Base-by-base conservation (phyloP, 2,329 filamentous ascomycete species). In the Sarocladium brachiariae region DNA sequence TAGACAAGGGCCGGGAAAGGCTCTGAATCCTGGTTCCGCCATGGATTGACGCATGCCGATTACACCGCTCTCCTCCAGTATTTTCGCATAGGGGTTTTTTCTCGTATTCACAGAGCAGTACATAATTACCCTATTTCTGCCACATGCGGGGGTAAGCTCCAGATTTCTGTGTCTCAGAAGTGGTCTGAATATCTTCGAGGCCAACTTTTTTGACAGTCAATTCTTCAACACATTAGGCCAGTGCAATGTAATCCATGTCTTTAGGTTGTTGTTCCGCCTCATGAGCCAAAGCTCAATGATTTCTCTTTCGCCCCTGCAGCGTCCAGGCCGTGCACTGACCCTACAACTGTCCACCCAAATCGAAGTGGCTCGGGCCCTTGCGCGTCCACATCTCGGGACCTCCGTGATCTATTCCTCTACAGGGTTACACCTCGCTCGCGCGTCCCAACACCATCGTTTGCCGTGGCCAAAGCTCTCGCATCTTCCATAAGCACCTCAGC, bases 361-460 rank as follows among this genome's bases (percentile, higher is more conserved):
- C n/a, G 27, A 47, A 10, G 39, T 25, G 24, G 39, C 18, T 25
- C 43, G 18, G n/a, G 33, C 33, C 27, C 43, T n/a, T 25, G 21
- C 3, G 11, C 4, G 19, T 13, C 43, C 21, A 31, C 25, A 24
- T 24, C 13, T 21, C 43, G 43, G 43, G n/a, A 24, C 18, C 43
- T 47, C 43, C 43, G 43, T 47, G 43, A 30, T 14, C 43, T 47
- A 47, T 47, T 47, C 43, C 43, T 47, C 21, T 47, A 19, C 7
- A 33, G 27, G 43, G 19, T 47, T 16, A 25, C 43, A 47, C 39
- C 13, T 45, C 39, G 39, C 18, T 45, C 23, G 39, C 38, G 34
- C 37, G 4, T 39, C 37, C 37, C n/a, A 8, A 4, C n/a, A 11
- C 19, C n/a, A 11, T 18, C 25, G 19, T 9, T 19, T n/a, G n/a